A percentile compares a stretch with the other conserved stretches of the same genome.
phyloP scores from a whole-genome alignment of 495 filamentous ascomycete species.

The Xylaria bambusicola region DNA sequence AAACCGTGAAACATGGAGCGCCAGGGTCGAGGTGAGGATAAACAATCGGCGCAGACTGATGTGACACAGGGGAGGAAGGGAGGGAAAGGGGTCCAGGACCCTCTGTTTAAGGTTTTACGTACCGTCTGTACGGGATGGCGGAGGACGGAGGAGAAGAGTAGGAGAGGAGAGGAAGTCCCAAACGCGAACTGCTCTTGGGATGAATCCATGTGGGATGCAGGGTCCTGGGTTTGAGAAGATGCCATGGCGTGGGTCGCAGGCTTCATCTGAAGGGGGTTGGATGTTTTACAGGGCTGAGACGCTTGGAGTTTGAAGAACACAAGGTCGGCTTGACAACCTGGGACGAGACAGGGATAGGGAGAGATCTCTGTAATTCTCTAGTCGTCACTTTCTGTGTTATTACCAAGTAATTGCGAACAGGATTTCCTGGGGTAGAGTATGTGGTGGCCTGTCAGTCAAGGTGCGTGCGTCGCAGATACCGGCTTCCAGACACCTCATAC shows the following conservation, averaged over 20 bases:
- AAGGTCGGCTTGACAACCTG: background rate
- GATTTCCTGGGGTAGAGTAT: too few relatives aligned
- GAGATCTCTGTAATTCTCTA: background rate
- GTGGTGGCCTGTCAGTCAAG: too few relatives aligned
- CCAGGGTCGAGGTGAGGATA: slow-evolving; percentile 8
- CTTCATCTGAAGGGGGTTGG: background rate
- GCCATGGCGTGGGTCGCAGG: slow-evolving; percentile 9
- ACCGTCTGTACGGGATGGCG: too few relatives aligned
- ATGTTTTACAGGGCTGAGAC: slow-evolving; percentile 15
- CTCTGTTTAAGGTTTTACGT: background rate
- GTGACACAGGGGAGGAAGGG: too few relatives aligned
- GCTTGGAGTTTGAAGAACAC: slow-evolving; percentile 2
- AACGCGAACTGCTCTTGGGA: slow-evolving; percentile 5
- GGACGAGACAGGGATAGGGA: background rate
- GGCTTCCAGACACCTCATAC: too few relatives aligned
- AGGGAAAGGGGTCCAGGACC: slow-evolving; percentile 3
- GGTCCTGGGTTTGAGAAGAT: background rate
- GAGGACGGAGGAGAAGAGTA: too few relatives aligned
- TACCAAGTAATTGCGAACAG: too few relatives aligned
- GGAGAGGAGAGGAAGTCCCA: background rate
- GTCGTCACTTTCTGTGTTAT: too few relatives aligned
- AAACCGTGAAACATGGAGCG: slow-evolving; percentile 14
- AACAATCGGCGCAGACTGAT: slow-evolving; percentile 3
- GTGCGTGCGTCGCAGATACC: too few relatives aligned
- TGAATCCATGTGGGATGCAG: slow-evolving; percentile 11